phyloP scores from a whole-genome alignment of 1,284 basidiomycete genomes.

The Apiotrichum porosum region DNA sequence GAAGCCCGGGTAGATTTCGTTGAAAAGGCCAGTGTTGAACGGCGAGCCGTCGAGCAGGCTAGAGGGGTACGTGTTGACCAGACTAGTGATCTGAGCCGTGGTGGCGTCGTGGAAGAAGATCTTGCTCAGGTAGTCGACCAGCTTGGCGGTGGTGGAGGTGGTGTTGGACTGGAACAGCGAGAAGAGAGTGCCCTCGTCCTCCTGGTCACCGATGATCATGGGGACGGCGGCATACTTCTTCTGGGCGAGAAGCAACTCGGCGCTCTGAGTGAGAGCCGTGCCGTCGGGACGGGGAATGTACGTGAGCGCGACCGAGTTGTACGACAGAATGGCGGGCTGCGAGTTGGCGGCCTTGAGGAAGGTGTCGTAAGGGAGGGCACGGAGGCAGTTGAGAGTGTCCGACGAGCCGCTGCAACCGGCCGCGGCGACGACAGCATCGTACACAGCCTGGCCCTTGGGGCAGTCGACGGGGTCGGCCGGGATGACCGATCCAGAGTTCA shows the following conservation, averaged over 20 bases:
- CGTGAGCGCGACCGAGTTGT: slow-evolving; percentile 28
- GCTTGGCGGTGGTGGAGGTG: slow-evolving; percentile 15
- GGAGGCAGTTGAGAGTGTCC: slow-evolving; percentile 55
- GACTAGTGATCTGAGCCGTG: slow-evolving; percentile 12
- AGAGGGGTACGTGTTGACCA: slow-evolving; percentile 30
- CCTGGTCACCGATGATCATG: slow-evolving; percentile 24
- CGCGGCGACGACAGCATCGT: slow-evolving; percentile 8
- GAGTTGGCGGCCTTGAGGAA: slow-evolving; percentile 14
- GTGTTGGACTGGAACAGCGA: slow-evolving; percentile 27
- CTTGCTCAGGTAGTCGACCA: slow-evolving; percentile 18
- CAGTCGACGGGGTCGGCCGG: slow-evolving; percentile 14
- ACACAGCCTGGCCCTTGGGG: slow-evolving; percentile 12
- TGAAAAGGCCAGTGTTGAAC: slow-evolving; percentile 12
- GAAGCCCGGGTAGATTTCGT: slow-evolving; percentile 18
- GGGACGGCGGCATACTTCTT: slow-evolving; percentile 13
- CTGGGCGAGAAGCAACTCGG: slow-evolving; percentile 21
- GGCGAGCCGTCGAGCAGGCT: slow-evolving; percentile 19
- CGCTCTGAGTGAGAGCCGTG: slow-evolving; percentile 51
- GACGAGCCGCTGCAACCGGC: slow-evolving; percentile 24
- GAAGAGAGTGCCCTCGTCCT: slow-evolving; percentile 19
- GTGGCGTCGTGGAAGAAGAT: slow-evolving; percentile 21
- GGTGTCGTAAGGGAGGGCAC: slow-evolving; percentile 49
- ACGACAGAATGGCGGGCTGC: slow-evolving; percentile 9
- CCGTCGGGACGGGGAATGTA: slow-evolving; percentile 58
- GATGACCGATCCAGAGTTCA: slow-evolving; percentile 49